Evolutionary conservation across 2,329 filamentous ascomycete species (phyloP).

Genomic region (Alternaria ventricosa): DNA sequence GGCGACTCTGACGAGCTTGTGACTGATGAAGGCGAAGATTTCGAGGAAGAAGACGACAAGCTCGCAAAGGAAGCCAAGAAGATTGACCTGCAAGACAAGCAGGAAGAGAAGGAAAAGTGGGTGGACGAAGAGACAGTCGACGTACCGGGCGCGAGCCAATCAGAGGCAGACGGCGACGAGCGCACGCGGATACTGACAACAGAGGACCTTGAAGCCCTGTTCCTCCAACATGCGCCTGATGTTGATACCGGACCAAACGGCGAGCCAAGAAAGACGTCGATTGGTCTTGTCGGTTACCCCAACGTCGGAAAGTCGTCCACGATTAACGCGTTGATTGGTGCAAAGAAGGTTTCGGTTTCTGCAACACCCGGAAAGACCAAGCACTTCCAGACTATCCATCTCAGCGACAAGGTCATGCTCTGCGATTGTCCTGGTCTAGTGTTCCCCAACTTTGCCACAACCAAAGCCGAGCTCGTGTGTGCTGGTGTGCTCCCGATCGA

Average conservation of each 20-base stretch:
- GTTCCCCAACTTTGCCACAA: slow-evolving; percentile 96
- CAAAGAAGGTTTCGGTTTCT: slow-evolving; percentile 98
- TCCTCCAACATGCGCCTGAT: slow-evolving; percentile 75
- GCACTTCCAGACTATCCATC: slow-evolving; percentile 97
- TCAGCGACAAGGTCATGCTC: slow-evolving; percentile 86
- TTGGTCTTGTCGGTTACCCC: slow-evolving; percentile 95
- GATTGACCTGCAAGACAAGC: slow-evolving; percentile 53
- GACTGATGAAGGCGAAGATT: slow-evolving; percentile 55
- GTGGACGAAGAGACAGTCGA: slow-evolving; percentile 49
- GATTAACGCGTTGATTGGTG: slow-evolving; percentile 97
- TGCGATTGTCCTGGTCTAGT: slow-evolving; percentile 99
- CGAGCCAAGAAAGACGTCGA: slow-evolving; percentile 73
- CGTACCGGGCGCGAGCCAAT: slow-evolving; percentile 44
- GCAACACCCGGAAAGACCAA: slow-evolving; percentile 98
- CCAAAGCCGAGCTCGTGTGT: slow-evolving; percentile 94
- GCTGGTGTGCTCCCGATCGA: slow-evolving; percentile 96
- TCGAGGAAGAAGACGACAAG: slow-evolving; percentile 58
- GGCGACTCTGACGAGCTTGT: slow-evolving; percentile 37
- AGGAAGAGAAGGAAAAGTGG: slow-evolving; percentile 51
- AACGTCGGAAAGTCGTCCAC: slow-evolving; percentile 99
- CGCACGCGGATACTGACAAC: slow-evolving; percentile 81
- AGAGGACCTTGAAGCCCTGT: slow-evolving; percentile 88
- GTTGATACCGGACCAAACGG: slow-evolving; percentile 58
- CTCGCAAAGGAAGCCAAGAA: slow-evolving; percentile 54
- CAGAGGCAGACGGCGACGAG: slow-evolving; percentile 50